Evolutionary conservation across 495 filamentous ascomycete genomes (phyloP).

Genomic region (Podospora pseudopauciseta): DNA sequence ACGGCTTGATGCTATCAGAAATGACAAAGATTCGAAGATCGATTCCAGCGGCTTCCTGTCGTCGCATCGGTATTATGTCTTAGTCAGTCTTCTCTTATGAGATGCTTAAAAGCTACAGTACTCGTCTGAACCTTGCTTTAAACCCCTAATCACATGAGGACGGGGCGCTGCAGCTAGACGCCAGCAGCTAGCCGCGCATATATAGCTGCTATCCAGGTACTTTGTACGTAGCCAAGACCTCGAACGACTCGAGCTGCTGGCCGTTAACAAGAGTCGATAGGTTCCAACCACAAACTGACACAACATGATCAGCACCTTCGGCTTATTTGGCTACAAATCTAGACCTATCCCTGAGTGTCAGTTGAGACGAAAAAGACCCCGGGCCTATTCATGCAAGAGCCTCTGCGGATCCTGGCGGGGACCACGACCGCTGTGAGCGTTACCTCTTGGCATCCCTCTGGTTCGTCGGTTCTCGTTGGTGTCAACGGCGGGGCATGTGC

Average conservation of each 20-base stretch:
- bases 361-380: not conserved
- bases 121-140: too few species aligned
- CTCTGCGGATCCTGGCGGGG: not conserved
- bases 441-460: not conserved
- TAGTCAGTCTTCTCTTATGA: too few species aligned
- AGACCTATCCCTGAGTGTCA: not conserved
- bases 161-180: not conserved
- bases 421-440: not conserved
- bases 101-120: too few species aligned
- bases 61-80: too few species aligned
- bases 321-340: not conserved
- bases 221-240: not conserved
- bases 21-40: too few species aligned
- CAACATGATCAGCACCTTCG: not conserved
- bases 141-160: not conserved
- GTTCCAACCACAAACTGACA: not conserved
- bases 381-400: not conserved
- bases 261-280: not conserved
- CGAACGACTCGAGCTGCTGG: not conserved
- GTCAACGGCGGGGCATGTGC: conserved; percentile 1
- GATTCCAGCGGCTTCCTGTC: too few species aligned
- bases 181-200: not conserved
- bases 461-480: not conserved
- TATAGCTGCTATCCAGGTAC: not conserved
- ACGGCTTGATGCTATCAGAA: too few species aligned